phyloP scores from a whole-genome alignment of 1,139 yeast species.

The Dujonia santamariae region DNA sequence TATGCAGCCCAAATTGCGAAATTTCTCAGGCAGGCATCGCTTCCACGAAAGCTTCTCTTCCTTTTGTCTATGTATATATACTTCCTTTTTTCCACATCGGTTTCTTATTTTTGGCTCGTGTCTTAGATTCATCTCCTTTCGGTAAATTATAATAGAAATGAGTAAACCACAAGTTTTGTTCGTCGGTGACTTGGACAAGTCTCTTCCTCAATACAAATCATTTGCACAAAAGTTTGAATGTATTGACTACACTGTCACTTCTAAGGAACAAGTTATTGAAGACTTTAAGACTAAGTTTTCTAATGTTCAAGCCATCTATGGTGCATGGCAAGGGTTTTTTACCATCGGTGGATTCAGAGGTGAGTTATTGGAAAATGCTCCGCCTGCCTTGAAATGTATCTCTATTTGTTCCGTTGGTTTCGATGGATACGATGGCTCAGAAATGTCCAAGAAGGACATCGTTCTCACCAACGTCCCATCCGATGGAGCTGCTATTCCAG shows the following conservation, averaged over 20 bases:
- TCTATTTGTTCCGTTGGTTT: slow-evolving; percentile 71
- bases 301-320: slow-evolving; percentile 58
- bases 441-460: slow-evolving; percentile 41
- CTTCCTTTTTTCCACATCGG: too few relatives aligned
- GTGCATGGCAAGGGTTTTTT: slow-evolving; percentile 58
- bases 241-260: slow-evolving; percentile 37
- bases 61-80: too few relatives aligned
- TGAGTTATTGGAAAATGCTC: slow-evolving; percentile 49
- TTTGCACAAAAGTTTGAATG: slow-evolving; percentile 43
- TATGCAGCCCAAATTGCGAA: too few relatives aligned
- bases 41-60: too few relatives aligned
- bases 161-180: slow-evolving; percentile 35
- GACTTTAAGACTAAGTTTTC: slow-evolving; percentile 32
- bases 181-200: slow-evolving; percentile 39
- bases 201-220: slow-evolving; percentile 32
- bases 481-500: slow-evolving; percentile 60
- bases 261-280: slow-evolving; percentile 37
- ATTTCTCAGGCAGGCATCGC: too few relatives aligned
- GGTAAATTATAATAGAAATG: background rate
- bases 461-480: slow-evolving; percentile 66
- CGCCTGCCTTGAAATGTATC: slow-evolving; percentile 51
- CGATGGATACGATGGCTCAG: slow-evolving; percentile 53
- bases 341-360: slow-evolving; percentile 48
- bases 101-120: too few relatives aligned
- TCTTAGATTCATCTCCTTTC: too few relatives aligned